Percentiles rank a stretch among this genome's conserved stretches.
Conservation (phyloP, 768 basidiomycete genomes). For the Xerocomellus intermedius region DNA sequence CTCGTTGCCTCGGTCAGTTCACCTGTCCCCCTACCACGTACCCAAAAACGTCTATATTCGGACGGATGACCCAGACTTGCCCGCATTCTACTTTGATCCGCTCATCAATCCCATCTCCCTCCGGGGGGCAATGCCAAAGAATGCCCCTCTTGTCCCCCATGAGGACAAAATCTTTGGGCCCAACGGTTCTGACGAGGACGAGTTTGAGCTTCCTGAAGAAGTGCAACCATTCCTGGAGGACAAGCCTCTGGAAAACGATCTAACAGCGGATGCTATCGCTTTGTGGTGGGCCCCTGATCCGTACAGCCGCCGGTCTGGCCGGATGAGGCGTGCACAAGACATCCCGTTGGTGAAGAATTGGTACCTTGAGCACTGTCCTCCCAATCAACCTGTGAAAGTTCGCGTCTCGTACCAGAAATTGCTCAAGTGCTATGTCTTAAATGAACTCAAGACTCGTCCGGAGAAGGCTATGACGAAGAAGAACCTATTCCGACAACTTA, state of each 20-base stretch:
- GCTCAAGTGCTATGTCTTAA: conserved; percentile 92
- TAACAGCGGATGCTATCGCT: conserved; percentile 95
- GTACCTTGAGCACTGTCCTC: conserved; percentile 98
- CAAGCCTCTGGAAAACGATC: conserved; percentile 79
- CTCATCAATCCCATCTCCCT: conserved; percentile 97
- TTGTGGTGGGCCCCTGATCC: conserved; percentile 99
- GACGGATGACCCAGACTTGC: conserved; percentile 98
- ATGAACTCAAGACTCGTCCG: conserved; percentile 82
- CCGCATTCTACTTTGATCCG: conserved; percentile 98
- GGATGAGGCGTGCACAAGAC: conserved; percentile 93
- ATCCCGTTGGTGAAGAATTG: conserved; percentile 96
- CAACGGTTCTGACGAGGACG: conserved; percentile 80
- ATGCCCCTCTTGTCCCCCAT: conserved; percentile 77
- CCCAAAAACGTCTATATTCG: conserved; percentile 99
- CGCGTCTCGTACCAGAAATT: conserved; percentile 99
- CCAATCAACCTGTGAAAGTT: conserved; percentile 94
- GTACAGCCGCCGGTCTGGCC: conserved; percentile 87
- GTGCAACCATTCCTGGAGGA: conserved; percentile 79
- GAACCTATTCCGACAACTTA: conserved; percentile 92
- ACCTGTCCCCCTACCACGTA: conserved; percentile 85
- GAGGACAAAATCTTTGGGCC: conserved; percentile 93
- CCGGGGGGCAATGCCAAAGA: conserved; percentile 82
- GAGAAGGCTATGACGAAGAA: conserved; percentile 99
- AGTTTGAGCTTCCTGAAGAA: conserved; percentile 80
- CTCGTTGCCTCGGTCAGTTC: conserved; percentile 92